Evolutionary conservation across 306 rosid genomes (phyloP), one percentile per base, ranked within the genome.

Genomic region (Pyrus communis): DNA sequence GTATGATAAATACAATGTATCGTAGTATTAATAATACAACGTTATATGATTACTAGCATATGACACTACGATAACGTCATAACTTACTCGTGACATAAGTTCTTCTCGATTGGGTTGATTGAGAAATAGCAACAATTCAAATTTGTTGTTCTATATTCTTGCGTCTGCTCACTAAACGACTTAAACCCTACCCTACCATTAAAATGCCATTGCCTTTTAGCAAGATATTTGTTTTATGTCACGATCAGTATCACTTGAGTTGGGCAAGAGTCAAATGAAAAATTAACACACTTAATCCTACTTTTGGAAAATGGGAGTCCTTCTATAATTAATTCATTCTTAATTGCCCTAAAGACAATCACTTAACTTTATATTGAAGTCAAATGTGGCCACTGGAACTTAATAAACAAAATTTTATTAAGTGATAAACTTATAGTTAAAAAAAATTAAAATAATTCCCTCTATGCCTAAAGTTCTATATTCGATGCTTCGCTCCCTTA

Each of bases 141-240:
- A 15, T 9, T 18, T 22, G 19, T 42, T 64, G 28, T 60, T 42
- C 68, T 38, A 74, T 43, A 61, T 61, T 43, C 59, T 49, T 49
- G 25, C 77, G 4, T 58, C 77, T 61, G 0, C 45, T 28, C 69
- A 43, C 59, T 43, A 61, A 61, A 15, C 58, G 70, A 62, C 77
- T 25, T 14, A 42, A 42, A 74, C 18, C 59, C 77, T 74, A 74
- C 59, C 76, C 77, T 25, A 60, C 69, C n/a, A 49, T 25, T 33
- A 55, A 72, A 57, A 72, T 74, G 43, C 4, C 77, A 60, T 27
- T 5, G 4, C 69, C 59, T 27, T 23, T 71, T 38, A 9, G 7
- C 8, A 42, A 43, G n/a, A 1, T 12, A 5, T 17, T 18, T 17
- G 15, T 22, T 21, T 72, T 38, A 7, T 71, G 54, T n/a, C 52